These are phyloP conservation scores for Solanum lycopersicoides DNA, from an alignment of 257 asterid genomes.

Conservation along the genomic window DNA sequence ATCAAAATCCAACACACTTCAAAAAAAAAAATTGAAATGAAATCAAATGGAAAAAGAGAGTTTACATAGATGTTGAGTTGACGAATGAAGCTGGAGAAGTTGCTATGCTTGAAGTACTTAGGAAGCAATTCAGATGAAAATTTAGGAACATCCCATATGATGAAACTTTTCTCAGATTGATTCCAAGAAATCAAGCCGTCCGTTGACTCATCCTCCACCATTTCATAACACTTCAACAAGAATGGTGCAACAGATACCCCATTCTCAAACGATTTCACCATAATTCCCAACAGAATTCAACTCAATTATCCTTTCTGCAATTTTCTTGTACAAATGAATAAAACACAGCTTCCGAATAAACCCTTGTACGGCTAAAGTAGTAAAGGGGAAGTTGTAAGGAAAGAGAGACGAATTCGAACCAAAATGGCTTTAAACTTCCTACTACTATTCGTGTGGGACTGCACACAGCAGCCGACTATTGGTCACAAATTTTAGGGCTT, in stretches of 20 bases:
- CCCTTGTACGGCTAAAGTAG: neutral
- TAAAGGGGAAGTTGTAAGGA: neutral
- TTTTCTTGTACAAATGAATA: neutral
- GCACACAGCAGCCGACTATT: neutral
- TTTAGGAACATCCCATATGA: conserved; percentile 60
- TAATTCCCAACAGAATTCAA: conserved; percentile 5
- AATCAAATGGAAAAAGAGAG: neutral
- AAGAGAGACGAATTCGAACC: neutral
- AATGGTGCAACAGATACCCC: conserved; percentile 57
- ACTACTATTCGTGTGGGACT: neutral
- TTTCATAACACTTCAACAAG: conserved; percentile 75
- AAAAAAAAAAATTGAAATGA: neutral
- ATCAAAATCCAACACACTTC: neutral
- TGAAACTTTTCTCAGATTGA: conserved; percentile 47
- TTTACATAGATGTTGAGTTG: conserved; percentile 79
- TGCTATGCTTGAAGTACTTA: conserved; percentile 88
- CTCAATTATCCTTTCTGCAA: neutral
- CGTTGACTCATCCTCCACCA: conserved; percentile 81
- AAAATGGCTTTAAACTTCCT: neutral
- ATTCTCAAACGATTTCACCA: conserved; percentile 80
- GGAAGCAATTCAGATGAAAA: conserved; percentile 66
- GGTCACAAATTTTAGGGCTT: neutral
- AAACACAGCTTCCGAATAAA: neutral
- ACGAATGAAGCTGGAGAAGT: conserved; percentile 84
- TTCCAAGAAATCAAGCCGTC: conserved; percentile 78